phyloP scores from a whole-genome alignment of 129 eudicot genomes.

The Lonicera japonica region DNA sequence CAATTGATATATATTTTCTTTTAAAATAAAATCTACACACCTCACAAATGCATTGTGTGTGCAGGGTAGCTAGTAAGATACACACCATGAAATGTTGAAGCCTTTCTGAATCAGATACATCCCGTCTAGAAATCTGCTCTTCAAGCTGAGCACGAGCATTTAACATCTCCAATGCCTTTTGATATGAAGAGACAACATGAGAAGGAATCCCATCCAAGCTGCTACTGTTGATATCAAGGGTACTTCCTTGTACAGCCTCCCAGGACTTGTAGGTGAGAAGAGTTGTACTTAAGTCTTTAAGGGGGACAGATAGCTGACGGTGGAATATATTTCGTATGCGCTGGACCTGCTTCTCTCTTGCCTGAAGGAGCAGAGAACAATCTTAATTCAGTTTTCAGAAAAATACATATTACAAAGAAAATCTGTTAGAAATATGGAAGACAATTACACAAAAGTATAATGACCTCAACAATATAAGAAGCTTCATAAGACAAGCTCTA shows the following conservation, averaged over 20 bases:
- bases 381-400: background rate
- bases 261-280: constrained; percentile 70
- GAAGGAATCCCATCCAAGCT: constrained; percentile 55
- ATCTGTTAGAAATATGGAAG: background rate
- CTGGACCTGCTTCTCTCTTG: constrained; percentile 73
- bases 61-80: too few species aligned
- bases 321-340: constrained; percentile 65
- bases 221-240: constrained; percentile 32
- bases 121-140: constrained; percentile 46
- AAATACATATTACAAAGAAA: background rate
- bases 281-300: constrained; percentile 37
- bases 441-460: background rate
- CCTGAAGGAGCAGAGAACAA: constrained; percentile 36
- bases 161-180: constrained; percentile 76
- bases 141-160: constrained; percentile 63
- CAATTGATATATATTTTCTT: too few species aligned
- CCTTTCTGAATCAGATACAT: constrained; percentile 55
- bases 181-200: constrained; percentile 63
- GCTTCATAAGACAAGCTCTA: background rate
- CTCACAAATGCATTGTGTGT: too few species aligned
- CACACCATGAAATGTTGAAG: constrained; percentile 74
- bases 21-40: too few species aligned
- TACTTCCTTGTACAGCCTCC: constrained; percentile 65
- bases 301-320: constrained; percentile 77
- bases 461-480: background rate